Conservation (phyloP, 176 grass and related monocot species). For the Eleusine indica region DNA sequence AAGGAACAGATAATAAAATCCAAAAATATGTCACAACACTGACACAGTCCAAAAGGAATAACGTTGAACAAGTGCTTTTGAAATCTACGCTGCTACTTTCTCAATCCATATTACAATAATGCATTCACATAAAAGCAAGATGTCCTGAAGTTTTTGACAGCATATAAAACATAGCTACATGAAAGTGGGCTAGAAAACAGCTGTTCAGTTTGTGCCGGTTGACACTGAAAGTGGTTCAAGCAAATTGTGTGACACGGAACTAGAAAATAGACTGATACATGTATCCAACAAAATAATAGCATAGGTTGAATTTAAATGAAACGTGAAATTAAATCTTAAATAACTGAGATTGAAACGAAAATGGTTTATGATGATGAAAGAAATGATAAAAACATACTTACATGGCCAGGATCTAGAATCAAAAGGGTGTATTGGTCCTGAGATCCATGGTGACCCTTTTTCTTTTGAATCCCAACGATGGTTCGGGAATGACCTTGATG, state of each 20-base stretch:
- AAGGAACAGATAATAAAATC: background rate
- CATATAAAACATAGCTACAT: background rate
- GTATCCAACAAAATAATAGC: background rate
- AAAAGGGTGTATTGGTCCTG: slow-evolving; percentile 63
- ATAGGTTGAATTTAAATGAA: background rate
- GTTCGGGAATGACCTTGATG: slow-evolving; percentile 95
- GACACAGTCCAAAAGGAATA: background rate
- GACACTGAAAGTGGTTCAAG: background rate
- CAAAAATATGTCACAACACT: background rate
- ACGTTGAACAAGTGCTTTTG: slow-evolving; percentile 4
- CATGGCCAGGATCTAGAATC: slow-evolving; percentile 82
- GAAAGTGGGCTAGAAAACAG: background rate
- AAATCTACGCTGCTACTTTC: background rate
- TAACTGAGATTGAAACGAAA: slow-evolving; percentile 19
- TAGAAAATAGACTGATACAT: background rate
- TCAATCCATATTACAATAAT: background rate
- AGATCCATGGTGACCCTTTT: slow-evolving; percentile 50
- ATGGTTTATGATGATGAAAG: slow-evolving; percentile 3
- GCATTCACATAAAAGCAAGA: background rate
- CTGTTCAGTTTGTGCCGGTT: background rate
- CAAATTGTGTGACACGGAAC: background rate
- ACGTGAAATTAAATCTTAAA: background rate
- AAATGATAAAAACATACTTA: slow-evolving; percentile 45
- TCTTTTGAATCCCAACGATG: slow-evolving; percentile 97
- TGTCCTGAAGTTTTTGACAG: background rate